These are phyloP conservation scores for Trichocladium uniseriatum DNA, from an alignment of 495 filamentous ascomycete genomes.

Conservation along the genomic window DNA sequence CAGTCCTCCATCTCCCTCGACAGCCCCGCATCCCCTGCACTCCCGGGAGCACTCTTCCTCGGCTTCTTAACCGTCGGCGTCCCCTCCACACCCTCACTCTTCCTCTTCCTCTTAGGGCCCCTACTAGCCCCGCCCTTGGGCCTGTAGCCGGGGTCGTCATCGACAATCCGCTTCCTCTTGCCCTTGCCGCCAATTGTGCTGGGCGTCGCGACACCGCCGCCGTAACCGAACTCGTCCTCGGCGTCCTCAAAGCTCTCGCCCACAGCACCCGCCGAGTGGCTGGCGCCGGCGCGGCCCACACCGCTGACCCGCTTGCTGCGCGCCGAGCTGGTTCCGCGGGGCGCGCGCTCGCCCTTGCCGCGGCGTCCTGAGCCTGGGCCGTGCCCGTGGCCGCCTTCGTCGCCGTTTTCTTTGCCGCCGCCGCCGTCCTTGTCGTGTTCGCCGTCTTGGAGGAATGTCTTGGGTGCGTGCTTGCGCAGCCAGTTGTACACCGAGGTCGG, in stretches of 20 bases:
- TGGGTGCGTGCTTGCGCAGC: constrained; percentile 72
- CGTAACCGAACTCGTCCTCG: constrained; percentile 23
- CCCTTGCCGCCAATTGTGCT: constrained; percentile 26
- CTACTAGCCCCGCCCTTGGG: constrained; percentile 55
- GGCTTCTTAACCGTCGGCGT: background rate
- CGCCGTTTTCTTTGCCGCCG: constrained; percentile 35
- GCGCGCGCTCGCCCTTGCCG: constrained; percentile 13
- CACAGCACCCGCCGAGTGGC: constrained; percentile 11
- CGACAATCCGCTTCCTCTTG: constrained; percentile 46
- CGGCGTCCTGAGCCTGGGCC: constrained; percentile 13
- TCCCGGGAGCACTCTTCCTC: background rate
- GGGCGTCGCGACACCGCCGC: constrained; percentile 36
- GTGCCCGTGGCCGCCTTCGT: constrained; percentile 29
- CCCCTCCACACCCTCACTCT: constrained; percentile 19
- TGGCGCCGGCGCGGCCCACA: too few species aligned
- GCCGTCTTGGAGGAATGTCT: constrained; percentile 74
- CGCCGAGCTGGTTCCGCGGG: constrained; percentile 3
- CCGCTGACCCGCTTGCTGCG: constrained; percentile 23
- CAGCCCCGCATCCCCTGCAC: background rate
- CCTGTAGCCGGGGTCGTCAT: constrained; percentile 62
- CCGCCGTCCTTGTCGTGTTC: constrained; percentile 35
- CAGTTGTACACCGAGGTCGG: constrained; percentile 85
- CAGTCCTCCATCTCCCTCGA: background rate
- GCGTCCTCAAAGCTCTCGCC: constrained; percentile 27
- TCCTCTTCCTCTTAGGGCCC: constrained; percentile 53